phyloP scores from a whole-genome alignment of 352 stramenopile genomes.

The Phytophthora aleatoria region DNA sequence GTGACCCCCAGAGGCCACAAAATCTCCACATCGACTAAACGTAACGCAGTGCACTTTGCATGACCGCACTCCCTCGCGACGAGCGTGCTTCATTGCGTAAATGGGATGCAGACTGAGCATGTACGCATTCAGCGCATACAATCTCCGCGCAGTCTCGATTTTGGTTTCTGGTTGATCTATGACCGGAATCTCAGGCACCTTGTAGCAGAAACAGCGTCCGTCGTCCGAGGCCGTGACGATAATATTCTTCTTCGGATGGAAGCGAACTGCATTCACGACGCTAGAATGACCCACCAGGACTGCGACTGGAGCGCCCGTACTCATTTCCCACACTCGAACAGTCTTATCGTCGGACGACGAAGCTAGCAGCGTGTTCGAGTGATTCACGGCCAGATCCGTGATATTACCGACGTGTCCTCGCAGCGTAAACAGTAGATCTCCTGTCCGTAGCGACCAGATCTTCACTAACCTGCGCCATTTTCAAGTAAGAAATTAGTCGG shows the following conservation, averaged over 20 bases:
- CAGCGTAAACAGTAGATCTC: conserved; percentile 81
- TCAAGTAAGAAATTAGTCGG: conserved; percentile 9
- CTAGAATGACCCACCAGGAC: conserved; percentile 88
- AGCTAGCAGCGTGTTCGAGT: conserved; percentile 77
- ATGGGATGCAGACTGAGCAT: conserved; percentile 81
- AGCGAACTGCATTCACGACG: conserved; percentile 86
- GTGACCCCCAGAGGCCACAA: conserved; percentile 92
- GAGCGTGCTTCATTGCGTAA: conserved; percentile 75
- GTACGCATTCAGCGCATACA: conserved; percentile 75
- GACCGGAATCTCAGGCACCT: conserved; percentile 72
- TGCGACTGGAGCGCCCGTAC: conserved; percentile 79
- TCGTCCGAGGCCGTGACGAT: conserved; percentile 94
- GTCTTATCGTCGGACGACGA: conserved; percentile 91
- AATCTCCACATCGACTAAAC: conserved; percentile 86
- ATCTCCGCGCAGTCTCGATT: conserved; percentile 76
- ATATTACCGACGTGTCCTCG: conserved; percentile 90
- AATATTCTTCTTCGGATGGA: conserved; percentile 87
- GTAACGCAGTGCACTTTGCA: conserved; percentile 78
- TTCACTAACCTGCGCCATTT: conserved; percentile 90
- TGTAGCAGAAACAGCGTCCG: conserved; percentile 91
- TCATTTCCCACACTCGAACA: conserved; percentile 88
- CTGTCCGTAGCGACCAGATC: conserved; percentile 93
- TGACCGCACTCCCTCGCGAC: conserved; percentile 55
- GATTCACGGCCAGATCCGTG: conserved; percentile 89
- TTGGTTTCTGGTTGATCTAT: conserved; percentile 66